Percentiles rank a stretch among this genome's conserved stretches.
phyloP scores from a whole-genome alignment of 179 eudicot genomes.

The Beta macrorhiza region DNA sequence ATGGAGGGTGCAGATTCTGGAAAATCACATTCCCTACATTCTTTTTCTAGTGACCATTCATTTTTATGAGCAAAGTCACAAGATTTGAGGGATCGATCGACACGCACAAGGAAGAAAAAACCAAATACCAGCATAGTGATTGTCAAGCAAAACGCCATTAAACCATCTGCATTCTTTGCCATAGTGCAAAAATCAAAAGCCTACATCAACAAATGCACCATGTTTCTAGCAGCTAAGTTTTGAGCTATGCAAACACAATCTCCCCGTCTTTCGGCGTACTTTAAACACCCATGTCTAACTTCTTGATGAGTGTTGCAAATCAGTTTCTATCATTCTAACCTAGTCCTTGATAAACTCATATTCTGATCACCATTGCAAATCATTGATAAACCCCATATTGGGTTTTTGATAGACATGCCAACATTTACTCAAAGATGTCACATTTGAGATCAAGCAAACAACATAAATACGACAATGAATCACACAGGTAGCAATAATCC shows the following conservation, averaged over 20 bases:
- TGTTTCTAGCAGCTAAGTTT: background rate
- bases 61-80: background rate
- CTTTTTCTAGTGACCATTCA: conserved; percentile 1
- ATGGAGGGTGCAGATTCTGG: background rate
- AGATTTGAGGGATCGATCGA: background rate
- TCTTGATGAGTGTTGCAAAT: background rate
- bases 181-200: background rate
- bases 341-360: background rate
- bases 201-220: background rate
- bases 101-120: background rate
- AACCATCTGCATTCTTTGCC: background rate
- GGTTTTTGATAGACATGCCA: background rate
- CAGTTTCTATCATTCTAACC: background rate
- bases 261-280: background rate
- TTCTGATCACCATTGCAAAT: background rate
- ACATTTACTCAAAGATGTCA: too few species aligned
- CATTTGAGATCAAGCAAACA: too few species aligned
- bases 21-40: background rate
- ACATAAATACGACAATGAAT: too few species aligned
- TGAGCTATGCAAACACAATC: background rate
- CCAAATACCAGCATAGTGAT: background rate
- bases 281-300: background rate
- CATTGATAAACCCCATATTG: background rate
- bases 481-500: too few species aligned
- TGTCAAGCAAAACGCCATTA: background rate